A percentile compares a stretch with the other conserved stretches of the same genome.
phyloP scores from a whole-genome alignment of 345 rosid species.

The Sisymbrium altissimum region DNA sequence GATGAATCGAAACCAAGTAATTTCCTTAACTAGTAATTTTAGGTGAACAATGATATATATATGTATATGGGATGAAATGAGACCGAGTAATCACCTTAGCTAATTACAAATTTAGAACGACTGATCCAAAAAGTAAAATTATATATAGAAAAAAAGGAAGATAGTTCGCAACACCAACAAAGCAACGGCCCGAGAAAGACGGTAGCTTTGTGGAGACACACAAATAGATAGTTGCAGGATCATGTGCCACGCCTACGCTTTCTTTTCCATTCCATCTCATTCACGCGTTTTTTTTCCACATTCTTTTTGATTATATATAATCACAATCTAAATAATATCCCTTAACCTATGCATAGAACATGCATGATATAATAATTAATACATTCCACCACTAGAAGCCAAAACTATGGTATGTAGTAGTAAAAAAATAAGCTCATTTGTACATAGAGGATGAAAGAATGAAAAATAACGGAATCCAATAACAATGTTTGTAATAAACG shows the following conservation, averaged over 20 bases:
- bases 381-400: slow-evolving; percentile 26
- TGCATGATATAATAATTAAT: slow-evolving; percentile 22
- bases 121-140: slow-evolving; percentile 5
- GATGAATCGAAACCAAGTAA: neutral
- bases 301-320: neutral
- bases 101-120: neutral
- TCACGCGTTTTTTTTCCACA: slow-evolving; percentile 24
- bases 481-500: slow-evolving; percentile 39
- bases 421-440: slow-evolving; percentile 1
- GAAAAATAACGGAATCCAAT: slow-evolving; percentile 41
- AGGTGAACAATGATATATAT: neutral
- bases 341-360: slow-evolving; percentile 36
- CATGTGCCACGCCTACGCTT: slow-evolving; percentile 39
- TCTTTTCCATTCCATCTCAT: slow-evolving; percentile 32
- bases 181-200: slow-evolving; percentile 31
- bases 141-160: slow-evolving; percentile 6
- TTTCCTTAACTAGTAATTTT: neutral
- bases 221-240: slow-evolving; percentile 27
- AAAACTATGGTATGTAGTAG: slow-evolving; percentile 6
- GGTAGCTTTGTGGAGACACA: slow-evolving; percentile 36
- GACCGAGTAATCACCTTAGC: neutral
- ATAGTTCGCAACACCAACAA: slow-evolving; percentile 27
- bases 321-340: slow-evolving; percentile 32
- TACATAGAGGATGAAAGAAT: slow-evolving; percentile 31
- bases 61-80: neutral